Conservation (phyloP, 768 basidiomycete genomes). For the Amanita pseudoporphyria region DNA sequence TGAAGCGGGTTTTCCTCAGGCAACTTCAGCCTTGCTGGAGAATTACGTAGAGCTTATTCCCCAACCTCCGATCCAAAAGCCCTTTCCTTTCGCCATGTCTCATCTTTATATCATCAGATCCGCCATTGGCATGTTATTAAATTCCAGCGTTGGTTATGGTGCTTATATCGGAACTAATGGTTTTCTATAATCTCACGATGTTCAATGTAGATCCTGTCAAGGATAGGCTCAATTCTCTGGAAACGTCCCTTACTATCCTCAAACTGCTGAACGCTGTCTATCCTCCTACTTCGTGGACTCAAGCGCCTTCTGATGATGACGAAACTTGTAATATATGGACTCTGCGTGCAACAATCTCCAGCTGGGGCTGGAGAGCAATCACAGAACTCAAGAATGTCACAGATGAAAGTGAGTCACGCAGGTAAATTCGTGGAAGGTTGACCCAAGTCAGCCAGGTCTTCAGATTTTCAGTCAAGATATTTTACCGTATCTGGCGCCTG, state of each 20-base stretch:
- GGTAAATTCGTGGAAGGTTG: background rate
- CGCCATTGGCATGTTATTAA: conserved; percentile 69
- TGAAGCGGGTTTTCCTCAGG: conserved; percentile 61
- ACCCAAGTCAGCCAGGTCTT: background rate
- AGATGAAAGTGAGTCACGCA: conserved; percentile 48
- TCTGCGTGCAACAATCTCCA: conserved; percentile 52
- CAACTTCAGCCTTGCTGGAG: conserved; percentile 57
- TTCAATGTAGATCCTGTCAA: conserved; percentile 57
- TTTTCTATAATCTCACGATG: background rate
- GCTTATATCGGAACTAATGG: conserved; percentile 12
- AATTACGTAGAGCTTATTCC: conserved; percentile 48
- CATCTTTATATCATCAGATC: conserved; percentile 72
- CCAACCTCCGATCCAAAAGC: conserved; percentile 22
- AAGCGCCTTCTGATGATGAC: conserved; percentile 26
- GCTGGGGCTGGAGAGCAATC: conserved; percentile 75
- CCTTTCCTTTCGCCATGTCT: conserved; percentile 42
- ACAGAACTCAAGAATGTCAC: conserved; percentile 62
- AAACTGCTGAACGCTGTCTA: conserved; percentile 61
- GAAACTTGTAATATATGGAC: conserved; percentile 37
- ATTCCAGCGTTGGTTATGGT: conserved; percentile 74
- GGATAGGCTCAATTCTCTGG: conserved; percentile 54
- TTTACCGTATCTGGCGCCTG: conserved; percentile 51
- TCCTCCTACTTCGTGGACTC: conserved; percentile 61
- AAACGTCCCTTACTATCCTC: conserved; percentile 59
- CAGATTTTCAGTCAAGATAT: conserved; percentile 53